A percentile compares a stretch with the other conserved stretches of the same genome.
phyloP scores from a whole-genome alignment of 1,139 yeast genomes.

The Ogataea hybrid region DNA sequence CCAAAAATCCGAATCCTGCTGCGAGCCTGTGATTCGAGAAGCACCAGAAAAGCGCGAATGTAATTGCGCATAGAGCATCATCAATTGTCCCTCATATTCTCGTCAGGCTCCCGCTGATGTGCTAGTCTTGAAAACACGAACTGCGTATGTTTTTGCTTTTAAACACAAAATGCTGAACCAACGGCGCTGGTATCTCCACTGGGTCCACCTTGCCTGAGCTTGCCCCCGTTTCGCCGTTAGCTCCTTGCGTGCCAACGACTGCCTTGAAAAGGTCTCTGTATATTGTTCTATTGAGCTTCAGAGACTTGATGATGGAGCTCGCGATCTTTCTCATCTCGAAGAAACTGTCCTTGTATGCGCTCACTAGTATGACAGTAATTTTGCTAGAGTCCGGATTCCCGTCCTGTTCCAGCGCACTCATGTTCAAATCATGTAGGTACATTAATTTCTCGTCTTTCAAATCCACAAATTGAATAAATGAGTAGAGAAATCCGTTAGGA shows the following conservation, averaged over 20 bases:
- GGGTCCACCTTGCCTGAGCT: slow-evolving; percentile 32
- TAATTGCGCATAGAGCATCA: slow-evolving; percentile 42
- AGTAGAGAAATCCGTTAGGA: too few relatives aligned
- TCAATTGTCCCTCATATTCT: slow-evolving; percentile 34
- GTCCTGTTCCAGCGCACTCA: slow-evolving; percentile 22
- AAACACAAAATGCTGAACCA: slow-evolving; percentile 76
- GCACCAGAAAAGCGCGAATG: slow-evolving; percentile 25
- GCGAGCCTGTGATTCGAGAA: slow-evolving; percentile 23
- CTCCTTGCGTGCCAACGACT: slow-evolving; percentile 29
- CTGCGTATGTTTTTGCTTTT: slow-evolving; percentile 63
- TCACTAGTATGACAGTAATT: slow-evolving; percentile 65
- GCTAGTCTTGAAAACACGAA: slow-evolving; percentile 44
- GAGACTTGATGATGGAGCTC: slow-evolving; percentile 46
- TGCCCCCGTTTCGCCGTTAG: slow-evolving; percentile 25
- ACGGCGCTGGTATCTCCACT: slow-evolving; percentile 58
- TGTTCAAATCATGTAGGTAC: too few relatives aligned
- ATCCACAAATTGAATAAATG: too few relatives aligned
- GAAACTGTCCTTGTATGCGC: slow-evolving; percentile 83
- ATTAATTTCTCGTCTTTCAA: too few relatives aligned
- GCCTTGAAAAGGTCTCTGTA: slow-evolving; percentile 31
- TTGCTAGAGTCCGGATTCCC: slow-evolving; percentile 28
- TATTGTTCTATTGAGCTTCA: slow-evolving; percentile 32
- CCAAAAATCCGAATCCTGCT: slow-evolving; percentile 13
- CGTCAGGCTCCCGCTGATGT: slow-evolving; percentile 30
- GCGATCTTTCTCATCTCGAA: slow-evolving; percentile 68